These are phyloP conservation scores for Chernovozyma aurita DNA, from an alignment of 1,139 yeast species.

Conservation along the genomic window DNA sequence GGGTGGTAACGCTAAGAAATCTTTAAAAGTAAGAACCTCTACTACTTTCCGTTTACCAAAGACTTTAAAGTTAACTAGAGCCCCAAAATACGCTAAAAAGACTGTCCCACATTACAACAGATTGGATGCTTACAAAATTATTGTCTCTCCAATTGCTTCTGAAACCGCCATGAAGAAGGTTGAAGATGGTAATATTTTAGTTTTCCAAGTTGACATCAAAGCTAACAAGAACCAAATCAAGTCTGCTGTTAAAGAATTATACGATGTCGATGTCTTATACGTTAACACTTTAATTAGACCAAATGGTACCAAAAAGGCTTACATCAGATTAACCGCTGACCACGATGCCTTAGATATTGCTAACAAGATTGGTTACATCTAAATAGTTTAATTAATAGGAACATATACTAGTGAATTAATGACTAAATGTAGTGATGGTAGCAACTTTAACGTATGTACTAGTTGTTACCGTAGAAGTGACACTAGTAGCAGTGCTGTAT, in stretches of 20 bases:
- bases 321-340: constrained; percentile 98
- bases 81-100: constrained; percentile 94
- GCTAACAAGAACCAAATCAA: constrained; percentile 98
- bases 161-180: constrained; percentile 99
- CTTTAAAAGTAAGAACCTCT: constrained; percentile 89
- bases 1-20: constrained; percentile 93
- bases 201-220: constrained; percentile 94
- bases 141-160: constrained; percentile 93
- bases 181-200: constrained; percentile 98
- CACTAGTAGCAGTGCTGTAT: no score
- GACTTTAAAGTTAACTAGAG: constrained; percentile 90
- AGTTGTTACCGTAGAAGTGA: no score
- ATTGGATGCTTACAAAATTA: constrained; percentile 93
- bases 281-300: constrained; percentile 98
- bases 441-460: no score
- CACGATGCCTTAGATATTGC: constrained; percentile 99
- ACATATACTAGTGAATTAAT: constrained; percentile 1
- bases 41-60: constrained; percentile 97
- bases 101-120: constrained; percentile 97
- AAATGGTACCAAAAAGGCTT: constrained; percentile 99
- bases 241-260: constrained; percentile 96
- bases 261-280: constrained; percentile 90
- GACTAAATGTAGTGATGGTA: background rate
- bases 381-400: constrained; percentile 23
- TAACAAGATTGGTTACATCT: constrained; percentile 98